Evolutionary conservation across 2,329 filamentous ascomycete genomes (phyloP).

Genomic region (Zasmidium citrigriseum): DNA sequence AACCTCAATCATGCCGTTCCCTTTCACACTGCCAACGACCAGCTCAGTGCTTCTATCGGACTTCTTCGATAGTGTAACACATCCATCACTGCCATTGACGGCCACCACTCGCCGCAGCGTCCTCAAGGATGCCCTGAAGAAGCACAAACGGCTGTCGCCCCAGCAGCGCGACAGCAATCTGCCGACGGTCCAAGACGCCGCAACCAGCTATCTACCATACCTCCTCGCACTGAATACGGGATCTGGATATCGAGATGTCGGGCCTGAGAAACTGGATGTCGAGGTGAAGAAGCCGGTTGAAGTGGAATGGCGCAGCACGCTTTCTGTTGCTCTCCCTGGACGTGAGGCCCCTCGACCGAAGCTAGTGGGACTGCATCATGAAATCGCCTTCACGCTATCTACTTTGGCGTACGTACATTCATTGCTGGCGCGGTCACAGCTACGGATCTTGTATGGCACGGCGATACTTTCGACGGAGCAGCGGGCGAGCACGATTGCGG

Average conservation of each 20-base stretch:
- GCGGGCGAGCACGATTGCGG: slow-evolving; percentile 67
- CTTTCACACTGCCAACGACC: slow-evolving; percentile 85
- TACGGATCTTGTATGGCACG: slow-evolving; percentile 72
- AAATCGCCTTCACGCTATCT: slow-evolving; percentile 76
- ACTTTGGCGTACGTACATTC: slow-evolving; percentile 75
- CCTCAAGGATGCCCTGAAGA: slow-evolving; percentile 80
- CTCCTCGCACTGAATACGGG: slow-evolving; percentile 75
- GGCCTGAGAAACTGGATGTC: slow-evolving; percentile 66
- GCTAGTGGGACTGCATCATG: slow-evolving; percentile 75
- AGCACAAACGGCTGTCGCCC: slow-evolving; percentile 81
- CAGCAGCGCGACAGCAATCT: slow-evolving; percentile 71
- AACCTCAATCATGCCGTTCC: slow-evolving; percentile 72
- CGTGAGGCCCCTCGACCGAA: slow-evolving; percentile 68
- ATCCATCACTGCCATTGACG: slow-evolving; percentile 82
- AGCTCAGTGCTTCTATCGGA: slow-evolving; percentile 81
- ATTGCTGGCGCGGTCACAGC: slow-evolving; percentile 68
- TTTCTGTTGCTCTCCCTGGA: slow-evolving; percentile 65
- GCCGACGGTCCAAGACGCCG: slow-evolving; percentile 64
- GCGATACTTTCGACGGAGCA: slow-evolving; percentile 65
- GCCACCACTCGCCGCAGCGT: slow-evolving; percentile 83
- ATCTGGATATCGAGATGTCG: slow-evolving; percentile 50
- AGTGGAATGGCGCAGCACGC: slow-evolving; percentile 77
- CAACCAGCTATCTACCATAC: slow-evolving; percentile 81
- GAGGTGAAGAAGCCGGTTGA: slow-evolving; percentile 68
- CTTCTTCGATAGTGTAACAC: slow-evolving; percentile 74